These are phyloP conservation scores for Solanum pennellii DNA, from an alignment of 257 asterid genomes.

Conservation along the genomic window DNA sequence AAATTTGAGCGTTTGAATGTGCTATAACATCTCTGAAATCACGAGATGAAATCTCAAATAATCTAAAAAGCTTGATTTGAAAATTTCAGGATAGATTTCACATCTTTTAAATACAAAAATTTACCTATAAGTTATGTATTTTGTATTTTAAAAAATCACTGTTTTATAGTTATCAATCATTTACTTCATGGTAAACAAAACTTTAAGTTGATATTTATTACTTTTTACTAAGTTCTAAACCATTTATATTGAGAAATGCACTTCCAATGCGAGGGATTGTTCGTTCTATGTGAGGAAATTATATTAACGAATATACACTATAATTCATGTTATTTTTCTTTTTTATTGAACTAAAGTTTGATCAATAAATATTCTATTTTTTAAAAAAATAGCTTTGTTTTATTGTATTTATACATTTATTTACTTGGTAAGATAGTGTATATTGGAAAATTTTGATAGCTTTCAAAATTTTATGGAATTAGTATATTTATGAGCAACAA, in stretches of 20 bases:
- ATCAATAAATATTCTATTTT: too few relatives aligned
- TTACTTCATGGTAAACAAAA: too few relatives aligned
- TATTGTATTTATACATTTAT: too few relatives aligned
- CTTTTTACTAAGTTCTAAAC: neutral
- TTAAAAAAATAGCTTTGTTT: neutral
- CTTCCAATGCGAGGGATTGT: too few relatives aligned
- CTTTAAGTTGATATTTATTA: neutral
- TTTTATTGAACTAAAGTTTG: neutral
- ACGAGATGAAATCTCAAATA: neutral
- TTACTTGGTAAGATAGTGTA: neutral
- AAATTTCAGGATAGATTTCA: too few relatives aligned
- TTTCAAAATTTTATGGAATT: neutral
- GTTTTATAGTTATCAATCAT: too few relatives aligned
- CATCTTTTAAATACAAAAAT: too few relatives aligned
- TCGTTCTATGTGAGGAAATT: neutral
- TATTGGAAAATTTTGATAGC: too few relatives aligned
- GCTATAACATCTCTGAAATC: neutral
- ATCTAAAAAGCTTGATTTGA: too few relatives aligned
- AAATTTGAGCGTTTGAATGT: neutral
- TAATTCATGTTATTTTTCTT: neutral
- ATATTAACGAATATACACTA: neutral
- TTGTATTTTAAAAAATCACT: too few relatives aligned
- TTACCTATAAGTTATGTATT: neutral
- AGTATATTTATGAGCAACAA: too few relatives aligned
- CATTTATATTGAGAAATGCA: neutral